Conservation (phyloP, 116 monocot species). For the Papilionanthe hybrid region DNA sequence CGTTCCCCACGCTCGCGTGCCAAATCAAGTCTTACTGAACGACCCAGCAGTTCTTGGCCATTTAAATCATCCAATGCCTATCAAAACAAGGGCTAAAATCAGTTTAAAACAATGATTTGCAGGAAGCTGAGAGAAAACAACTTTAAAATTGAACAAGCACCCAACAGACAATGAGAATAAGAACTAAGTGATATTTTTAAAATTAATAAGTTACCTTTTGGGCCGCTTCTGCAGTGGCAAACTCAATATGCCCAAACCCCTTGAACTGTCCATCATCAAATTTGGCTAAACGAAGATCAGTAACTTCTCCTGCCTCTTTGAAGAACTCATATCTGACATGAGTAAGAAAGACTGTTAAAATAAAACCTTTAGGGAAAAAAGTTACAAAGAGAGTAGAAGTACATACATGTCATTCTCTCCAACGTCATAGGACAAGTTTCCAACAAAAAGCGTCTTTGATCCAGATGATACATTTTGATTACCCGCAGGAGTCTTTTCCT, state of each 20-base stretch:
- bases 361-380: not conserved
- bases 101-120: not conserved
- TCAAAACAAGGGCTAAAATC: not conserved
- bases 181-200: not conserved
- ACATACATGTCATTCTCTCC: constrained; percentile 21
- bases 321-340: constrained; percentile 28
- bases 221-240: constrained; percentile 28
- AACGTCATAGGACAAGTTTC: constrained; percentile 24
- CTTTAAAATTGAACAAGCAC: not conserved
- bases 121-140: constrained; percentile 2
- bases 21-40: constrained; percentile 37
- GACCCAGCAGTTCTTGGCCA: constrained; percentile 24
- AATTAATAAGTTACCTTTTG: constrained; percentile 18
- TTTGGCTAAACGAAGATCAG: constrained; percentile 26
- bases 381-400: not conserved
- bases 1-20: constrained; percentile 30
- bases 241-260: constrained; percentile 52
- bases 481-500: constrained; percentile 16
- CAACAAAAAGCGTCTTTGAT: constrained; percentile 28
- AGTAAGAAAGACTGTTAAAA: not conserved
- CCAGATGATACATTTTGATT: constrained; percentile 15
- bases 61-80: constrained; percentile 38
- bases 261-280: constrained; percentile 22
- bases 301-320: constrained; percentile 30
- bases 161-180: not conserved